phyloP scores from a whole-genome alignment of 1,139 yeast genomes.

The Sugiyamaella xylanicola region DNA sequence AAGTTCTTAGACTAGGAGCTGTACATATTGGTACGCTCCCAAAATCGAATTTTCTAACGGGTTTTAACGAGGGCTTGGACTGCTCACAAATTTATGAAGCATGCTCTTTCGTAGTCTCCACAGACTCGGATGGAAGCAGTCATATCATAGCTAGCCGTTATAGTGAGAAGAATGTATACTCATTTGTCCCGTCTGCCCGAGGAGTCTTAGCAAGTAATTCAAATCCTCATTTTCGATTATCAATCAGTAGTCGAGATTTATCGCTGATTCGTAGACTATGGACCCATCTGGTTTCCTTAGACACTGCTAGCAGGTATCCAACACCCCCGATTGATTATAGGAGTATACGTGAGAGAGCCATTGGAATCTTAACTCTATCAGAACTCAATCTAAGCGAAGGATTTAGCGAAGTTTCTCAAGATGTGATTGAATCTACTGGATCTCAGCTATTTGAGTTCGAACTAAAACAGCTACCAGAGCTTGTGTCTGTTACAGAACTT shows the following conservation, averaged over 20 bases:
- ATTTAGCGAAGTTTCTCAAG: neutral
- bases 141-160: neutral
- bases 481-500: constrained; percentile 6
- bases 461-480: neutral
- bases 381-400: neutral
- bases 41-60: constrained; percentile 4
- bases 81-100: neutral
- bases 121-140: constrained; percentile 20
- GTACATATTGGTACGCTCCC: constrained; percentile 18
- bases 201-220: constrained; percentile 21
- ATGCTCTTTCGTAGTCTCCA: constrained; percentile 26
- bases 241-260: constrained; percentile 24
- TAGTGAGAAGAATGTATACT: neutral
- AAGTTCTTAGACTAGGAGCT: constrained; percentile 20
- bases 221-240: too few relatives aligned
- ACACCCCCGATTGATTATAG: constrained; percentile 21
- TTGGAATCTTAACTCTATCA: constrained; percentile 16
- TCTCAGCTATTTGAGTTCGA: neutral
- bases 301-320: constrained; percentile 16
- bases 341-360: constrained; percentile 3
- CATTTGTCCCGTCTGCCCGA: constrained; percentile 10
- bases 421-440: neutral
- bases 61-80: constrained; percentile 4
- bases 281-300: constrained; percentile 23
- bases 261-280: constrained; percentile 29